Percentiles rank a stretch among this genome's conserved stretches.
Evolutionary conservation across 2,329 filamentous ascomycete species (phyloP).

Genomic region (Drechslera avenae): DNA sequence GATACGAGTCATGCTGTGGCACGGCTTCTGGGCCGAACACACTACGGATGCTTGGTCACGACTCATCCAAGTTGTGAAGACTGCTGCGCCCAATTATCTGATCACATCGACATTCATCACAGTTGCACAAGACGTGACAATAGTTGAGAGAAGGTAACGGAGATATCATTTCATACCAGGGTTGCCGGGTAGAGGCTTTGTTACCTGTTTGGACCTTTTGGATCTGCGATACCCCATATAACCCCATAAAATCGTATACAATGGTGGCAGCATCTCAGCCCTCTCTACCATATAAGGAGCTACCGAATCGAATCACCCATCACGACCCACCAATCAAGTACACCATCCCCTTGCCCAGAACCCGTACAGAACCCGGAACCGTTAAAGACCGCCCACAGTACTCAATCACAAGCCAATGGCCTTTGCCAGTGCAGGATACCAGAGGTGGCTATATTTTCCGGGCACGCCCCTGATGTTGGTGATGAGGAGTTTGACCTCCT

Average conservation of each 20-base stretch:
- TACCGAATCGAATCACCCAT: too few relatives aligned
- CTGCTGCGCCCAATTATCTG: too few relatives aligned
- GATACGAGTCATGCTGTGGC: neutral
- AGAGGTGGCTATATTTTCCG: neutral
- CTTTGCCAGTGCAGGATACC: neutral
- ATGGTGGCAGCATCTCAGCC: too few relatives aligned
- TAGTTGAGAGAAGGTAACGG: too few relatives aligned
- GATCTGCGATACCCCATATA: too few relatives aligned
- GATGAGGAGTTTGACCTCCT: conserved; percentile 8
- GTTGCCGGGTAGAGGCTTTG: too few relatives aligned
- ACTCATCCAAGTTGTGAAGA: neutral
- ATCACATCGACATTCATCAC: too few relatives aligned
- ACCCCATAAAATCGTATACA: too few relatives aligned
- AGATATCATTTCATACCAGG: too few relatives aligned
- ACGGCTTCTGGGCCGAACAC: neutral
- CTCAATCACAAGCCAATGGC: neutral
- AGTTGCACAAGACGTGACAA: too few relatives aligned
- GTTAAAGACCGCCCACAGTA: neutral
- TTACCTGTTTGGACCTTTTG: too few relatives aligned
- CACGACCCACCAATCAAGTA: neutral
- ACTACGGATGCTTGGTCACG: neutral
- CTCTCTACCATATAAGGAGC: neutral
- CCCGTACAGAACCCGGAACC: neutral
- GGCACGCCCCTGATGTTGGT: neutral
- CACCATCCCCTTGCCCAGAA: neutral